Evolutionary conservation across 73 alveolate genomes (phyloP).

Genomic region (Effrenium voratum): DNA sequence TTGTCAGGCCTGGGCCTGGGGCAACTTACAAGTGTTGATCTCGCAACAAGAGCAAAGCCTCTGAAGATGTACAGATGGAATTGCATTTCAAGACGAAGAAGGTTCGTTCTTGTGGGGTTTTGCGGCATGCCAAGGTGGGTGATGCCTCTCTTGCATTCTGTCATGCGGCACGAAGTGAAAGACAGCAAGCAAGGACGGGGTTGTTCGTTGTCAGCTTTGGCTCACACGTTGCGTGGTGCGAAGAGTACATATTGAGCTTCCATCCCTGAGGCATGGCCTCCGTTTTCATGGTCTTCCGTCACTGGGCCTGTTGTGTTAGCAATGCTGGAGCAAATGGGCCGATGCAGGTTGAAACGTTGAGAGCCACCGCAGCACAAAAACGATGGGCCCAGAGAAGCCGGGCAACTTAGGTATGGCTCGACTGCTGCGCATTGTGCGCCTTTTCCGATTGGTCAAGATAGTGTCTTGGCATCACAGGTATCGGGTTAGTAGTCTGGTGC

Average conservation of each 20-base stretch:
- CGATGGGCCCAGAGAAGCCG: neutral
- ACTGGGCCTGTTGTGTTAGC: too few species aligned
- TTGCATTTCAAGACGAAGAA: too few species aligned
- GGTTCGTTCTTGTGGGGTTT: too few species aligned
- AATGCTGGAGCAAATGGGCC: too few species aligned
- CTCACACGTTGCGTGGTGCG: neutral
- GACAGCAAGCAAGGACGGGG: constrained; percentile 54
- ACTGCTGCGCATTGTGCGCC: constrained; percentile 65
- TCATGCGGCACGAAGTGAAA: constrained; percentile 74
- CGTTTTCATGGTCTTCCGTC: constrained; percentile 86
- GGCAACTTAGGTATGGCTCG: constrained; percentile 39
- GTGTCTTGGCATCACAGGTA: too few species aligned
- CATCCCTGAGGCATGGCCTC: constrained; percentile 54
- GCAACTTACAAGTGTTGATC: too few species aligned
- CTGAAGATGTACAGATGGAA: too few species aligned
- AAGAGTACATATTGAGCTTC: neutral
- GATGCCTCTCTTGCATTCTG: constrained; percentile 49
- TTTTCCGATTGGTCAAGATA: constrained; percentile 68
- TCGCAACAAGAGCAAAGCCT: too few species aligned
- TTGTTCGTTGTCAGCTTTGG: neutral
- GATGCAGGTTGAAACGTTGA: neutral
- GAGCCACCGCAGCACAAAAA: neutral
- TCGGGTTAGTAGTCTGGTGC: too few species aligned
- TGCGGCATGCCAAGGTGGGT: constrained; percentile 51
- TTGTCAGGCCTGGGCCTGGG: too few species aligned